These are phyloP conservation scores for Garcia nutans DNA, from an alignment of 345 rosid genomes.

Conservation along the genomic window DNA sequence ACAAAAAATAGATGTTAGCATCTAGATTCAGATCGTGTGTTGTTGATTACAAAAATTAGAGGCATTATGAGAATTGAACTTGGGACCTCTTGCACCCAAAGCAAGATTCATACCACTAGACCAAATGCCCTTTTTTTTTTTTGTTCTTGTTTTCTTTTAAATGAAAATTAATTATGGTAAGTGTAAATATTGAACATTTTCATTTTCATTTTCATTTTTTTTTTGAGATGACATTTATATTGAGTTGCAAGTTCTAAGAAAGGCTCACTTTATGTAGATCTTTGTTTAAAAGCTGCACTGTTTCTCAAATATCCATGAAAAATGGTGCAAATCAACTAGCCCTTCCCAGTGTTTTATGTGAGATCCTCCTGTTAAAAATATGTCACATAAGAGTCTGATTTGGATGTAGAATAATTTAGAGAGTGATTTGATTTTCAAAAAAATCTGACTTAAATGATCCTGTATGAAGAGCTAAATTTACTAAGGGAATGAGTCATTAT, in stretches of 20 bases:
- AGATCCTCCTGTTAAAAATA: background rate
- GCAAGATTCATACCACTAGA: conserved; percentile 89
- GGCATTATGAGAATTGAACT: conserved; percentile 81
- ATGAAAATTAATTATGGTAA: no score
- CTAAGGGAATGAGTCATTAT: conserved; percentile 52
- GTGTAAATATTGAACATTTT: no score
- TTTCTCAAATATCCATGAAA: background rate
- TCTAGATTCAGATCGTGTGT: no score
- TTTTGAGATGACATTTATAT: no score
- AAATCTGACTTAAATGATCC: background rate
- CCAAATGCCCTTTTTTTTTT: conserved; percentile 47
- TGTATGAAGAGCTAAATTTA: no score
- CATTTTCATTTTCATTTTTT: no score
- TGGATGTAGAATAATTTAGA: background rate
- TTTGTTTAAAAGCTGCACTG: no score
- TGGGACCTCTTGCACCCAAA: conserved; percentile 89
- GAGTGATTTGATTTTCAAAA: background rate
- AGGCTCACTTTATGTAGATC: background rate
- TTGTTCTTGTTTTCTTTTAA: no score
- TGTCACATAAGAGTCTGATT: background rate
- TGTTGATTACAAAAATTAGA: conserved; percentile 6
- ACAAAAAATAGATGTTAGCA: no score
- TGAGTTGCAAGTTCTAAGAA: no score
- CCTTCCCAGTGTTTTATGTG: background rate
- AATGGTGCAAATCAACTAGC: background rate